Conservation (phyloP, 371 early-diverging fungal genomes). For the Mucor racemosus region DNA sequence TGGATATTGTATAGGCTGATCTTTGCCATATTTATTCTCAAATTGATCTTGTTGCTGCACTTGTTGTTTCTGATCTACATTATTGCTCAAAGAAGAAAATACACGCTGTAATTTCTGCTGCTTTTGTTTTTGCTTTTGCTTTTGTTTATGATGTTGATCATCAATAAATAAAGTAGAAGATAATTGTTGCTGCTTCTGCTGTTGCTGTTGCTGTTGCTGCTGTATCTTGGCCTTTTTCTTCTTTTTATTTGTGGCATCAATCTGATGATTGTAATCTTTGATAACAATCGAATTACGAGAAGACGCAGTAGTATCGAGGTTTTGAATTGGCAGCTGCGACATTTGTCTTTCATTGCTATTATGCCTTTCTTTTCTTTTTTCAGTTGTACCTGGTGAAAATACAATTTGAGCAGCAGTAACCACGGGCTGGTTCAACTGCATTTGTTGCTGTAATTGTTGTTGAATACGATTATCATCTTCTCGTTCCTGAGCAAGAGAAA, state of each 20-base stretch:
- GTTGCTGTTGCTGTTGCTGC: background rate
- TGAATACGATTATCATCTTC: constrained; percentile 16
- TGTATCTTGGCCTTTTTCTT: constrained; percentile 4
- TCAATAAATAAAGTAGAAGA: background rate
- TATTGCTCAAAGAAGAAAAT: background rate
- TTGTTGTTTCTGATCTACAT: background rate
- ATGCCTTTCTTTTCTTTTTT: constrained; percentile 15
- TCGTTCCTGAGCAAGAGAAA: constrained; percentile 3
- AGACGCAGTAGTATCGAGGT: background rate
- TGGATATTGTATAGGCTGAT: constrained; percentile 1
- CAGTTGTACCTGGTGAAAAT: constrained; percentile 6
- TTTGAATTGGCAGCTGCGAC: background rate
- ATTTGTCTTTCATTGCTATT: background rate
- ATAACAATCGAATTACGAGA: constrained; percentile 3
- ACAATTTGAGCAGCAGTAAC: constrained; percentile 18
- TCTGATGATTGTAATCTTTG: constrained; percentile 1
- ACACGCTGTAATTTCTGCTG: constrained; percentile 8
- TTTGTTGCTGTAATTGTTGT: background rate
- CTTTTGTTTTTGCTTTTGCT: background rate
- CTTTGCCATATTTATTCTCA: background rate
- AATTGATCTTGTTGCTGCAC: constrained; percentile 1
- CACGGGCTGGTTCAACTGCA: background rate
- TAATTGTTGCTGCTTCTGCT: background rate
- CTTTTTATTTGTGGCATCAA: background rate
- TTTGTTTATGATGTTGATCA: background rate